These are phyloP conservation scores for Boletus mariae DNA, from an alignment of 1,284 basidiomycete genomes.

Conservation along the genomic window DNA sequence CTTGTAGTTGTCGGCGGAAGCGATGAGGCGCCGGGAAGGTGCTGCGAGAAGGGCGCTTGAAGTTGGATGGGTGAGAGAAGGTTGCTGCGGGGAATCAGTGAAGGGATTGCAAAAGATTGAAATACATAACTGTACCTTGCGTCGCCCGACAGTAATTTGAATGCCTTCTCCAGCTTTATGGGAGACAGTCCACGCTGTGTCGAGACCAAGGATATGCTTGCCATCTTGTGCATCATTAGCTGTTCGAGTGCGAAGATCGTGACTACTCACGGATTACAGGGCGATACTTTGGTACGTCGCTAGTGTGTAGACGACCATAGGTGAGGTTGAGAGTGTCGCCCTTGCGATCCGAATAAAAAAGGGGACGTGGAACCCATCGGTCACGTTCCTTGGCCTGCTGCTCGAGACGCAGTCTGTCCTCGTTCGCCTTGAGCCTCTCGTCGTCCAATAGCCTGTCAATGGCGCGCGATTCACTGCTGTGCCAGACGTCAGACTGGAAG, in stretches of 20 bases:
- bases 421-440: slow-evolving; percentile 37
- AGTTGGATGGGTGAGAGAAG: slow-evolving; percentile 52
- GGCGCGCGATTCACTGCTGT: slow-evolving; percentile 10
- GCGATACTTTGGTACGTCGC: slow-evolving; percentile 67
- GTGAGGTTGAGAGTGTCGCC: slow-evolving; percentile 67
- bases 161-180: slow-evolving; percentile 53
- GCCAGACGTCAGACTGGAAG: slow-evolving; percentile 19
- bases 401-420: slow-evolving; percentile 31
- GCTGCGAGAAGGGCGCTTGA: slow-evolving; percentile 50
- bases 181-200: slow-evolving; percentile 43
- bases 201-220: slow-evolving; percentile 60
- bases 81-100: slow-evolving; percentile 38
- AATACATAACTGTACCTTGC: slow-evolving; percentile 41
- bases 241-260: slow-evolving; percentile 23
- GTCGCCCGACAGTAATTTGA: slow-evolving; percentile 52
- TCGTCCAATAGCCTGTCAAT: slow-evolving; percentile 29
- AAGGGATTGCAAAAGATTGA: not conserved
- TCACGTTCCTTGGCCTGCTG: slow-evolving; percentile 21
- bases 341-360: slow-evolving; percentile 65
- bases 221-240: slow-evolving; percentile 63
- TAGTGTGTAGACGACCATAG: slow-evolving; percentile 64
- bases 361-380: slow-evolving; percentile 29
- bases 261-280: slow-evolving; percentile 49
- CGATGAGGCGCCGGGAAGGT: slow-evolving; percentile 44
- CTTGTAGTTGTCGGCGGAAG: slow-evolving; percentile 38